Evolutionary conservation across 1,284 basidiomycete species (phyloP).

Genomic region (Cerioporus squamosus): DNA sequence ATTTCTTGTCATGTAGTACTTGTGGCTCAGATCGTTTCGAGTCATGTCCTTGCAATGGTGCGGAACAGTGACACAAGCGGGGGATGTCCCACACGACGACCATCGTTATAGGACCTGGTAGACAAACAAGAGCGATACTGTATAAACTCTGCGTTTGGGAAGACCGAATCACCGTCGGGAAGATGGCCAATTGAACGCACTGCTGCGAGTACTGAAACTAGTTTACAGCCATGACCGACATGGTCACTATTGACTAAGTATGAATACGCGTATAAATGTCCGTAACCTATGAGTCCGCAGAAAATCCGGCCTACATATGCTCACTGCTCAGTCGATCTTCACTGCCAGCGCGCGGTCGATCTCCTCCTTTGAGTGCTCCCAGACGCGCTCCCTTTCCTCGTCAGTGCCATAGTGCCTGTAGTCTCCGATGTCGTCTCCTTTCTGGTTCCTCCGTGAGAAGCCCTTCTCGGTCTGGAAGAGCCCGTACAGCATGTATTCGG

Average conservation of each 20-base stretch:
- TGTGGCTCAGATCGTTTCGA: no score
- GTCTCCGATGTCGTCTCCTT: constrained; percentile 46
- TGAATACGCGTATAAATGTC: neutral
- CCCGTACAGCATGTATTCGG: constrained; percentile 48
- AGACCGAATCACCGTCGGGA: no score
- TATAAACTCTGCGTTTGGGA: no score
- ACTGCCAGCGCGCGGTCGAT: constrained; percentile 21
- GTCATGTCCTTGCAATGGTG: neutral
- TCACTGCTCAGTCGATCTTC: neutral
- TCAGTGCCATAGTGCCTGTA: constrained; percentile 43
- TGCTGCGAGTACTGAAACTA: no score
- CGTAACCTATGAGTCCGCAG: no score
- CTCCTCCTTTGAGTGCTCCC: constrained; percentile 50
- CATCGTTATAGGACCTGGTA: no score
- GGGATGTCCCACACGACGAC: no score
- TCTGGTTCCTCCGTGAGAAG: constrained; percentile 38
- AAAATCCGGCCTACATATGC: neutral
- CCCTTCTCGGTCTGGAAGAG: constrained; percentile 38
- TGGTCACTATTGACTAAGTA: neutral
- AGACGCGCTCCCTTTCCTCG: constrained; percentile 44
- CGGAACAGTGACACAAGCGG: neutral
- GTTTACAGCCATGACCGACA: no score
- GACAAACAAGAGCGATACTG: no score
- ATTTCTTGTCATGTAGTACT: neutral
- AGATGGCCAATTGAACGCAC: no score